These are phyloP conservation scores for Pseudovirgaria hyperparasitica DNA, from an alignment of 2,329 filamentous ascomycete species.

Conservation along the genomic window DNA sequence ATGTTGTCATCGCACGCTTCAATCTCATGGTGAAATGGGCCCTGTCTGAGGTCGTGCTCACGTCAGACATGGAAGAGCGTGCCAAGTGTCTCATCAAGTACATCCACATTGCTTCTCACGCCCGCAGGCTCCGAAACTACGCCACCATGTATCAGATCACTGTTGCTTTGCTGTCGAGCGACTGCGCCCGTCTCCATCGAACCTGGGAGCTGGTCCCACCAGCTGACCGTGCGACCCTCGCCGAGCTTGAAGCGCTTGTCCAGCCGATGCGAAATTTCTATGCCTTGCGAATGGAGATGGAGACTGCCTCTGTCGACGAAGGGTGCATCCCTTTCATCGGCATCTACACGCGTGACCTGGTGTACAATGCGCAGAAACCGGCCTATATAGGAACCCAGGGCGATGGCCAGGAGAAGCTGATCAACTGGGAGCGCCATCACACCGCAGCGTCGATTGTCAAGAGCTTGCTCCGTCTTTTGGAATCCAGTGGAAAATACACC, in stretches of 20 bases:
- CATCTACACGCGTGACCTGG: constrained; percentile 68
- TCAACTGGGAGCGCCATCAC: constrained; percentile 76
- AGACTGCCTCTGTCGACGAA: constrained; percentile 48
- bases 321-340: constrained; percentile 77
- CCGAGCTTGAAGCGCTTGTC: constrained; percentile 57
- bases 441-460: constrained; percentile 67
- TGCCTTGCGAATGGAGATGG: constrained; percentile 68
- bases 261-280: constrained; percentile 69
- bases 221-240: constrained; percentile 52
- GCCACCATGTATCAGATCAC: constrained; percentile 73
- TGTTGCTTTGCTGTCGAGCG: constrained; percentile 62
- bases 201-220: constrained; percentile 62
- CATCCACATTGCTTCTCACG: constrained; percentile 69
- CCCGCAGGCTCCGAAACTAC: constrained; percentile 66
- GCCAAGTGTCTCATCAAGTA: constrained; percentile 67
- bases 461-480: constrained; percentile 63
- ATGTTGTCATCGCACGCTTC: constrained; percentile 75
- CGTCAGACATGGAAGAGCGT: constrained; percentile 56
- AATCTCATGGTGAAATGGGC: constrained; percentile 85
- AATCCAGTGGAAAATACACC: constrained; percentile 61
- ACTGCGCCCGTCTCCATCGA: constrained; percentile 51
- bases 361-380: constrained; percentile 70
- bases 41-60: constrained; percentile 67
- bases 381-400: constrained; percentile 59
- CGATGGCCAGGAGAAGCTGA: constrained; percentile 44